A percentile compares a stretch with the other conserved stretches of the same genome.
Conservation (phyloP, 2,329 filamentous ascomycete genomes). For the Aspergillus flavus region DNA sequence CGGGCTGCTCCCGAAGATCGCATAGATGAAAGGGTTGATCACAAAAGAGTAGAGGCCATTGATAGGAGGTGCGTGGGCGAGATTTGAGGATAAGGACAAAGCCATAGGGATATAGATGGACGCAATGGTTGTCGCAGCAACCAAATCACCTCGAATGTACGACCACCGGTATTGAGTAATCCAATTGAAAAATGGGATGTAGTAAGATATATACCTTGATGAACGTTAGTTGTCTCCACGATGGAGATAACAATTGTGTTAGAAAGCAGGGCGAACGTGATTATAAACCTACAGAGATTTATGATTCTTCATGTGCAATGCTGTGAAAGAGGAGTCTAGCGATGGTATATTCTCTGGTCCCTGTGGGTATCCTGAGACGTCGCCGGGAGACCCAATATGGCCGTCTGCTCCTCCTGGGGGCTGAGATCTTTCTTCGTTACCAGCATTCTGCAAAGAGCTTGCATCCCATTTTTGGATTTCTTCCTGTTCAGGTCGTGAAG, state of each 20-base stretch:
- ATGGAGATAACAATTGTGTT: background rate
- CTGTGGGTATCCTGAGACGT: conserved; percentile 42
- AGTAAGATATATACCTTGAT: conserved; percentile 83
- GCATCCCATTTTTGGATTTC: conserved; percentile 48
- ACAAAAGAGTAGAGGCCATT: conserved; percentile 94
- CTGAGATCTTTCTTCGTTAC: conserved; percentile 37
- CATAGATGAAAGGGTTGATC: conserved; percentile 89
- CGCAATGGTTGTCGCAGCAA: conserved; percentile 92
- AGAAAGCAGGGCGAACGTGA: background rate
- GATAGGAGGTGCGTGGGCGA: conserved; percentile 89
- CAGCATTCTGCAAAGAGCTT: conserved; percentile 30
- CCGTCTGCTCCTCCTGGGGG: conserved; percentile 3
- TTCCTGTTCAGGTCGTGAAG: conserved; percentile 64
- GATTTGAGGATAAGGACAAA: conserved; percentile 86
- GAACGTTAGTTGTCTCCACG: conserved; percentile 13
- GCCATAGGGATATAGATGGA: conserved; percentile 99
- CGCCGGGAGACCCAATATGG: conserved; percentile 21
- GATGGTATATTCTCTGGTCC: conserved; percentile 69
- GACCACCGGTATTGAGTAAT: conserved; percentile 80
- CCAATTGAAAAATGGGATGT: conserved; percentile 90
- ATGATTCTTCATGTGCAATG: conserved; percentile 73
- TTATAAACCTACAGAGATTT: conserved; percentile 66
- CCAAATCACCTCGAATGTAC: conserved; percentile 81
- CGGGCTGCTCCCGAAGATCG: conserved; percentile 85
- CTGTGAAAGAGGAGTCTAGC: conserved; percentile 70